A percentile compares a stretch with the other conserved stretches of the same genome.
These are phyloP conservation scores for Viola odorata DNA, from an alignment of 345 rosid genomes.

Conservation along the genomic window DNA sequence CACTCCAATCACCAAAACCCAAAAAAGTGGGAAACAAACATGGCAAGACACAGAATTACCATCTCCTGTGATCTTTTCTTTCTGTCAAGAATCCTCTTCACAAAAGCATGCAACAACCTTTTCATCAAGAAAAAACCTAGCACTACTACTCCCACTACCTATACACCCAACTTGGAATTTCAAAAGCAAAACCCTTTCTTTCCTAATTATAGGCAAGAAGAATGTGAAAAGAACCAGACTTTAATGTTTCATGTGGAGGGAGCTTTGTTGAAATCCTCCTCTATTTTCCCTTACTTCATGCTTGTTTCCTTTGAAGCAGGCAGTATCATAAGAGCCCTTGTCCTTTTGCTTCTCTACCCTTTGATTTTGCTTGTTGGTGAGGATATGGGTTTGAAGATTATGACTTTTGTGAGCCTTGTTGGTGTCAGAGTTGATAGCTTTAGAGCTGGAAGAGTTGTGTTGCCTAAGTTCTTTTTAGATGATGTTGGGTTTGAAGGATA, in stretches of 20 bases:
- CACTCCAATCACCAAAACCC: too few relatives aligned
- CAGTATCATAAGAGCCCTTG: conserved; percentile 40
- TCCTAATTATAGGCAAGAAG: too few relatives aligned
- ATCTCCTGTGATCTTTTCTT: too few relatives aligned
- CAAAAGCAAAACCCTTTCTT: too few relatives aligned
- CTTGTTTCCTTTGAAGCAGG: conserved; percentile 65
- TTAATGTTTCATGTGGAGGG: conserved; percentile 49
- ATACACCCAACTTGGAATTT: too few relatives aligned
- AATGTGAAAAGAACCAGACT: not conserved
- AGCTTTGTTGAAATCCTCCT: conserved; percentile 39
- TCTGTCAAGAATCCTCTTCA: too few relatives aligned
- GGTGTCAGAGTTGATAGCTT: conserved; percentile 39
- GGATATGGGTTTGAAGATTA: conserved; percentile 32
- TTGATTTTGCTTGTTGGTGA: conserved; percentile 32
- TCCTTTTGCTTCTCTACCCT: conserved; percentile 48
- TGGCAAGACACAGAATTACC: too few relatives aligned
- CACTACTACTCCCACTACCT: too few relatives aligned
- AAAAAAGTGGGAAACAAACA: too few relatives aligned
- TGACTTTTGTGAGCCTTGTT: conserved; percentile 47
- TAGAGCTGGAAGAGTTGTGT: conserved; percentile 36
- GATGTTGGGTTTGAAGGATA: conserved; percentile 51
- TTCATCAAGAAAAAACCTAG: too few relatives aligned
- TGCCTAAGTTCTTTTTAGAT: conserved; percentile 58
- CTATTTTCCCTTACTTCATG: conserved; percentile 60
- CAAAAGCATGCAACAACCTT: too few relatives aligned